Percentiles rank a stretch among this genome's conserved stretches.
Conservation (phyloP, 768 basidiomycete species). For the Rhodotorula babjevae region DNA sequence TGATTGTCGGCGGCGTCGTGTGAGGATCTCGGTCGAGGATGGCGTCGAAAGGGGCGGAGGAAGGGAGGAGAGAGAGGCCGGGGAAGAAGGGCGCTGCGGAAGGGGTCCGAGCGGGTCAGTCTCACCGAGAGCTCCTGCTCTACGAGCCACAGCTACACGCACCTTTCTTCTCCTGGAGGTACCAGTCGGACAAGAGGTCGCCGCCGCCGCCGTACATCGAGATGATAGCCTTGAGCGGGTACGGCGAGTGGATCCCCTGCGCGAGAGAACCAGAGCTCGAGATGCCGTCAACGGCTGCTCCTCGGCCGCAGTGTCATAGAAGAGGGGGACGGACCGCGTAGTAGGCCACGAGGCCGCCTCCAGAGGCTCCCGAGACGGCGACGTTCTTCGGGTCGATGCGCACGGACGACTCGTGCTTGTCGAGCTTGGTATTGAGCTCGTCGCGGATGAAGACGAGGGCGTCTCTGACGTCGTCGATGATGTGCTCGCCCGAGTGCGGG, state of each 20-base stretch:
- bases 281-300: background rate
- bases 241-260: background rate
- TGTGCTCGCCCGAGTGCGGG: background rate
- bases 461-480: conserved; percentile 8
- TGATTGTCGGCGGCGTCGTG: background rate
- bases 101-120: too few relatives aligned
- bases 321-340: background rate
- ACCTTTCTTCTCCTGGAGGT: conserved; percentile 5
- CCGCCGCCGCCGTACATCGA: conserved; percentile 2
- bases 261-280: too few relatives aligned
- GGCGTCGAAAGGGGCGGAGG: background rate
- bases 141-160: too few relatives aligned
- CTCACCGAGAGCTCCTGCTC: too few relatives aligned
- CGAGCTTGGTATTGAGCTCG: background rate
- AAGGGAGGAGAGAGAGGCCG: background rate
- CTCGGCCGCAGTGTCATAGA: too few relatives aligned
- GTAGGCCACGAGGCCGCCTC: background rate
- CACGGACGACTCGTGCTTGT: background rate
- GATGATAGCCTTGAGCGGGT: background rate
- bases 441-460: background rate
- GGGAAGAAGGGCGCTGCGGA: conserved; percentile 7
- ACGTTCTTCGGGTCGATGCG: background rate
- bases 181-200: conserved; percentile 13
- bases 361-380: background rate
- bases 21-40: background rate